Evolutionary conservation across 257 asterid genomes (phyloP).

Genomic region (Nyctanthes arbortristis): DNA sequence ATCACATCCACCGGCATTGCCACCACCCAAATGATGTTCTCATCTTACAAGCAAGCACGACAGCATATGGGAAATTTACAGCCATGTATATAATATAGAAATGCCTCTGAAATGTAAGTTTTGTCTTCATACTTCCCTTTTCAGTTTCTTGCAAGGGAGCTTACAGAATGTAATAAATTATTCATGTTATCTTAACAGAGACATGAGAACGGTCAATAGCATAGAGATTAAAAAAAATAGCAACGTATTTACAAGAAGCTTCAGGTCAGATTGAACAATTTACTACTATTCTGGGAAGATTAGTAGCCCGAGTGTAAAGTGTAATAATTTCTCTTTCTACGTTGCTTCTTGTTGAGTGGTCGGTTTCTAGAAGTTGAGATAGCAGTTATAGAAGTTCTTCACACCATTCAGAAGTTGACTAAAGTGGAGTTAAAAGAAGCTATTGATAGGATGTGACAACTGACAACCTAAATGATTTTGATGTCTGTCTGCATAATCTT

Average conservation of each 20-base stretch:
- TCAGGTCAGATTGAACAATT: background rate
- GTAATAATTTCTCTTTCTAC: constrained; percentile 1
- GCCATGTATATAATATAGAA: constrained; percentile 38
- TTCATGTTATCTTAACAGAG: constrained; percentile 13
- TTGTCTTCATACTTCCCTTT: constrained; percentile 25
- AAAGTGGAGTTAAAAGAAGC: constrained; percentile 25
- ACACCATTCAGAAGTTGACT: constrained; percentile 21
- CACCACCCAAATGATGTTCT: constrained; percentile 50
- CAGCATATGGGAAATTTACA: constrained; percentile 27
- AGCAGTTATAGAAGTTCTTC: constrained; percentile 32
- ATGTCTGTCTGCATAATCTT: background rate
- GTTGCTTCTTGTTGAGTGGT: constrained; percentile 33
- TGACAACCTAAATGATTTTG: background rate
- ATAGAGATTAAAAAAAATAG: background rate
- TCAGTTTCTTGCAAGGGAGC: constrained; percentile 32
- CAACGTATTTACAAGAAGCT: background rate
- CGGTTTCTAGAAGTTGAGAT: constrained; percentile 39
- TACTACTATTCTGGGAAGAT: background rate
- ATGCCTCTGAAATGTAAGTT: constrained; percentile 20
- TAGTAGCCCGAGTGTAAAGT: background rate
- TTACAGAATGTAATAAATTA: constrained; percentile 38
- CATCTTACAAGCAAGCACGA: constrained; percentile 27
- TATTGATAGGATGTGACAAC: constrained; percentile 8
- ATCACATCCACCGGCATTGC: constrained; percentile 67
- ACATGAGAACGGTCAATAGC: constrained; percentile 4